Base-by-base conservation (phyloP, 176 grass and related monocot species). In the Ensete glaucum region DNA sequence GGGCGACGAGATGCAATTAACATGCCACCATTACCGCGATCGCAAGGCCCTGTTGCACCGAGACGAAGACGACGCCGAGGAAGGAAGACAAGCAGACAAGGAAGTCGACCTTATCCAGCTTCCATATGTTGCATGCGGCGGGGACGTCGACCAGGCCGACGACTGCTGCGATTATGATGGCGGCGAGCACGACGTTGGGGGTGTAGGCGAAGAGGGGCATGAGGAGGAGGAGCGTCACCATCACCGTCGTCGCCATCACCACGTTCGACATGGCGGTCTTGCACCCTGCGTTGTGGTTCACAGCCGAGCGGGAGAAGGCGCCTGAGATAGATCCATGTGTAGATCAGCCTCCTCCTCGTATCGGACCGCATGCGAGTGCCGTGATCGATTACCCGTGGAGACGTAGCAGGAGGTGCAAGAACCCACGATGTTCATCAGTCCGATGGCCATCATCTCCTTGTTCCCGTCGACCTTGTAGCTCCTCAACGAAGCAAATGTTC, bases 391-490 rank as follows among this genome's bases (percentile, higher is more conserved):
- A 93, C 94, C 94, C 87, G 90, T 93, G 66, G 94, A 93, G 68
- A 98, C 84, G 69, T 98, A 98, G 75, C 94, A 98, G 19, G 94
- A 98, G 87, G 90, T 93, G 67, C 94, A 98, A 78, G 94, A 93
- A 23, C 94, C 94, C 0, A 98, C 94, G 57, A 98, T 79, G 84
- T 98, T 98, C 94, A 98, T 98, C 62, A 98, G 82, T 12, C 94
- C 94, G 60, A 98, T 93, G 68, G 90, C 90, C 94, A 93, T 98
- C 94, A 98, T 98, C 71, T 98, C 94, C 73, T 98, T 98, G 81
- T 98, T 98, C n/a, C 90, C 94, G 29, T 98, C 94, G 12, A 98
- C 85, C 81, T 91, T 85, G 84, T 98, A 98, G 75, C 85, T 88
- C 20, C 86, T 90, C 2, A 93, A 56, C 55, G 94, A 91, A 66